Evolutionary conservation across 257 asterid genomes (phyloP).

Genomic region (Marsdenia floribunda): DNA sequence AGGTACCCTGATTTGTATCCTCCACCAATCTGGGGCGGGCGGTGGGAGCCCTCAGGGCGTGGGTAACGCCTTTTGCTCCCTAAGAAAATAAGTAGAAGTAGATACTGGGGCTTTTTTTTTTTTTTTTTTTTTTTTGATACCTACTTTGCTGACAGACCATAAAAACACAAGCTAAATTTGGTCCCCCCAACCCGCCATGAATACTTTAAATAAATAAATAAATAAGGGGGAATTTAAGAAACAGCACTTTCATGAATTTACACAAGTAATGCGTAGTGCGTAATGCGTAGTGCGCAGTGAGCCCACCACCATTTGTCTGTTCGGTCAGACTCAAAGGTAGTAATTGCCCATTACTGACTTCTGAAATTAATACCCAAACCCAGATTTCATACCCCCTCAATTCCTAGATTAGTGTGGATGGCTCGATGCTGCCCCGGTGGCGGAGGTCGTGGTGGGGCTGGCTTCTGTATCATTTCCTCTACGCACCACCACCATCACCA

Average conservation of each 20-base stretch:
- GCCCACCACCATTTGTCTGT: conserved; percentile 17
- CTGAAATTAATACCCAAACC: not conserved
- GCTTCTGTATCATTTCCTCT: not conserved
- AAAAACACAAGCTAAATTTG: not conserved
- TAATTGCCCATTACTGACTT: not conserved
- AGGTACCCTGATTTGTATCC: no score
- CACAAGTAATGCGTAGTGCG: no score
- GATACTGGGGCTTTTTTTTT: not conserved
- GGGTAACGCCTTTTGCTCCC: no score
- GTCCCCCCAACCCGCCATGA: conserved; percentile 3
- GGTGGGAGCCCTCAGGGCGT: no score
- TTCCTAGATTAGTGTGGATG: not conserved
- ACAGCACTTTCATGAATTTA: not conserved
- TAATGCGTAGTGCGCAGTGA: not conserved
- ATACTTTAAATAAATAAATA: not conserved
- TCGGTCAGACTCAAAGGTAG: not conserved
- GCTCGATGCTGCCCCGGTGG: not conserved
- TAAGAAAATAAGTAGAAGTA: no score
- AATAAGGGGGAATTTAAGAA: not conserved
- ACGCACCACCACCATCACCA: not conserved
- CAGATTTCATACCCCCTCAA: not conserved
- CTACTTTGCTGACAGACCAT: conserved; percentile 8
- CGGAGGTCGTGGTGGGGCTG: not conserved
- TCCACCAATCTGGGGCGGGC: no score
- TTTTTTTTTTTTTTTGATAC: not conserved